phyloP scores from a whole-genome alignment of 2,329 filamentous ascomycete species.

The Claviceps digitariae region DNA sequence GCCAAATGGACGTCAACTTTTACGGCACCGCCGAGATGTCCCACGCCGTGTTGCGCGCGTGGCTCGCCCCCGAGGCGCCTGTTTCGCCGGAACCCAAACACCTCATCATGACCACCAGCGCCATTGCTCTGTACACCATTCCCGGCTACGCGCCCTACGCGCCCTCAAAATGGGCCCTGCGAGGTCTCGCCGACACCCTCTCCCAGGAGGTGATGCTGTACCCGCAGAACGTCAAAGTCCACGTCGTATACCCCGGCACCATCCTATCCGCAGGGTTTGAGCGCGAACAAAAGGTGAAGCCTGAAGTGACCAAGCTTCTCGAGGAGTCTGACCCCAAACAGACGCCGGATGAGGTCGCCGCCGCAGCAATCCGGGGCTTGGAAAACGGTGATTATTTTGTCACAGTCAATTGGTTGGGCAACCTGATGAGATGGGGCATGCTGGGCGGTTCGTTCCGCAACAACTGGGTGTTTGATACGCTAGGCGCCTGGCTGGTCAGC shows the following conservation, averaged over 20 bases:
- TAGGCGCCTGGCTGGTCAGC: slow-evolving; percentile 38
- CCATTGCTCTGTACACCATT: slow-evolving; percentile 60
- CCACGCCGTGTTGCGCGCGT: slow-evolving; percentile 61
- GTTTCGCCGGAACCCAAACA: slow-evolving; percentile 47
- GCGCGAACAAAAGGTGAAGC: slow-evolving; percentile 66
- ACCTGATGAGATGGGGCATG: slow-evolving; percentile 52
- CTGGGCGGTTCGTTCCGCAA: slow-evolving; percentile 44
- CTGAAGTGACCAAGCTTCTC: slow-evolving; percentile 61
- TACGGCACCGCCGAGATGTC: slow-evolving; percentile 78
- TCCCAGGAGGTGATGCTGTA: slow-evolving; percentile 78
- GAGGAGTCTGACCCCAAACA: slow-evolving; percentile 75
- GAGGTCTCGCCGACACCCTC: slow-evolving; percentile 69
- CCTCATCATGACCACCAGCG: slow-evolving; percentile 76
- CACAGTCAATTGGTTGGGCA: slow-evolving; percentile 59
- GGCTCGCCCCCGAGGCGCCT: slow-evolving; percentile 44
- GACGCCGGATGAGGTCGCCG: slow-evolving; percentile 65
- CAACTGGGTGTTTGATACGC: slow-evolving; percentile 45
- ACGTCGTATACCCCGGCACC: slow-evolving; percentile 71
- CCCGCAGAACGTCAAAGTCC: slow-evolving; percentile 67
- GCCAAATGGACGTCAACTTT: slow-evolving; percentile 88
- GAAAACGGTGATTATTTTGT: slow-evolving; percentile 72
- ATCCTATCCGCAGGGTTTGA: slow-evolving; percentile 67
- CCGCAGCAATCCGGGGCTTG: slow-evolving; percentile 53
- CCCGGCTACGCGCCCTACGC: slow-evolving; percentile 76
- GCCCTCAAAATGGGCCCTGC: slow-evolving; percentile 73